Conservation (phyloP, 306 rosid genomes). For the Vigna mungo region DNA sequence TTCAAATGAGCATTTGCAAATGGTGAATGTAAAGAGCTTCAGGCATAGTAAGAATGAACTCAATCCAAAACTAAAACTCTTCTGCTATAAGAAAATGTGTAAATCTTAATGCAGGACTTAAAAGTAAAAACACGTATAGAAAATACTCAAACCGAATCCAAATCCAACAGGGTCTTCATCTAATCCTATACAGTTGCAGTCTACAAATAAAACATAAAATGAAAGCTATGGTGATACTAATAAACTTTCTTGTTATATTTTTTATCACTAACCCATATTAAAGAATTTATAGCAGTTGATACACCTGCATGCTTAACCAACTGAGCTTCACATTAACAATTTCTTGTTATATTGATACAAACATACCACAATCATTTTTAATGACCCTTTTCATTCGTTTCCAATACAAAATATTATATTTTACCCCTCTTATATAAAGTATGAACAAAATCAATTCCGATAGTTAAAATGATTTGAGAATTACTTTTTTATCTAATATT, state of each 20-base stretch:
- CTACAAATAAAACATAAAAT: not conserved
- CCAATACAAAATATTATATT: not conserved
- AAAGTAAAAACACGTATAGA: not conserved
- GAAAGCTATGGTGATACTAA: not conserved
- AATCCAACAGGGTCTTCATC: not conserved
- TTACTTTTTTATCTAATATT: not conserved
- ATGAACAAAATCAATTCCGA: not conserved
- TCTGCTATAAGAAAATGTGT: not conserved
- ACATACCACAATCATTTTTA: not conserved
- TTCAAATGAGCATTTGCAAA: not conserved
- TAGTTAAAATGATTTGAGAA: not conserved
- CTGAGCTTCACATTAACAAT: too few relatives aligned
- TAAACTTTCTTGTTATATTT: not conserved
- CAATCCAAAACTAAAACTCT: not conserved
- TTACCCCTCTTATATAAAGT: not conserved
- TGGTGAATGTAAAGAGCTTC: not conserved
- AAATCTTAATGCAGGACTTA: not conserved
- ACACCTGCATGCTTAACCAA: too few relatives aligned
- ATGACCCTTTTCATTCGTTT: not conserved
- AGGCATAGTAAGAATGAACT: not conserved
- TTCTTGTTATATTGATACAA: not conserved
- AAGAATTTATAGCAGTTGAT: too few relatives aligned
- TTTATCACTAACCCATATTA: too few relatives aligned
- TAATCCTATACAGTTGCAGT: not conserved
- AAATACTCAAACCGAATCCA: not conserved